Base-by-base conservation (phyloP, 108 stramenopile genomes). In the Seminavis robusta region DNA sequence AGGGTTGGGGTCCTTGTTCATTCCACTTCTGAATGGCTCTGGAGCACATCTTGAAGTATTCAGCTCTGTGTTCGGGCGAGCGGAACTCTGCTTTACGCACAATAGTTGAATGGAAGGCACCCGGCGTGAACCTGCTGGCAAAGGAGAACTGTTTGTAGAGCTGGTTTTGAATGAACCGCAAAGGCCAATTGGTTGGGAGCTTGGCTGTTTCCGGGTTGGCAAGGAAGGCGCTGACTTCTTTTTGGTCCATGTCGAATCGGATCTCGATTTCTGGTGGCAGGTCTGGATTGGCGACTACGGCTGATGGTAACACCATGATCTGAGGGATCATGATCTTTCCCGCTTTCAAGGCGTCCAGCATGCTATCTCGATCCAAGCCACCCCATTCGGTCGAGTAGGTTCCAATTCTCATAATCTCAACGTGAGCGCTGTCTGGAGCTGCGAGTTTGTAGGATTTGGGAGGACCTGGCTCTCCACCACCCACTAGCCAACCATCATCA, bases 401-500 rank as follows among this genome's bases (percentile, higher is more conserved):
- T 15, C 92, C 88, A 46, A 93, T 84, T 7, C 92, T 59, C 81
- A 93, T 88, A 42, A 93, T 81, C 52, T 93, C 92, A 1, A 93
- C 84, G 67, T 93, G 92, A 2, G 84, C 84, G 1, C 81, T 79
- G 71, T 93, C 92, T 47, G 77, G 81, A 21, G 86, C 81, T 4
- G 86, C 70, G 9, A 93, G 70, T 52, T 93, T 93, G 72, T 84
- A 93, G 10, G 74, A 71, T 31, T 52, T 69, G 29, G 87, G 87
- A 47, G 80, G 80, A 13, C 84, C 86, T n/a, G 91, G 85, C 45
- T 93, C 92, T 4, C 88, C 88, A 7, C 92, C 92, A 46, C 92
- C 92, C 1, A 85, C 88, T 10, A 93, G 72, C 92, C 92, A 93
- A n/a, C 92, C 92, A 56, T 93, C 86, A 45, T 93, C 92, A 56